Evolutionary conservation across 768 basidiomycete genomes (phyloP).

Genomic region (Tulasnella sp.): DNA sequence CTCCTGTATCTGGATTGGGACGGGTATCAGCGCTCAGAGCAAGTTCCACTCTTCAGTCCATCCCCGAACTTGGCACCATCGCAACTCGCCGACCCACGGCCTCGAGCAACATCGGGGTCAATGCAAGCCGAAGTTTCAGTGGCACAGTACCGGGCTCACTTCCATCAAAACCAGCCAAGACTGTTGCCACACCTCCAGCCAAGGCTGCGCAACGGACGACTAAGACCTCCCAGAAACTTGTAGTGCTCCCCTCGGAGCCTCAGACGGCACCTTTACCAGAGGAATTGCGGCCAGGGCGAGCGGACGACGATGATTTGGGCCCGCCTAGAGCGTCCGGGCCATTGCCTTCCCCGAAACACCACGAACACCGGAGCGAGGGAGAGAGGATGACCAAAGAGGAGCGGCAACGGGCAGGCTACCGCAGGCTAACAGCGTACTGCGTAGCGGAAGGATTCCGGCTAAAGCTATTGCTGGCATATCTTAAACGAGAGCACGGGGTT

Average conservation of each 20-base stretch:
- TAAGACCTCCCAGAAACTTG: conserved; percentile 86
- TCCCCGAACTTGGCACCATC: not conserved
- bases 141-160: not conserved
- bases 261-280: conserved; percentile 67
- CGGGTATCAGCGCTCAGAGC: conserved; percentile 1
- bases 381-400: conserved; percentile 87
- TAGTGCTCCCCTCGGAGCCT: conserved; percentile 80
- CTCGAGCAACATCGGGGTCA: not conserved
- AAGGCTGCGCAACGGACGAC: conserved; percentile 55
- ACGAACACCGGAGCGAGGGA: conserved; percentile 74
- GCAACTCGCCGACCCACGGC: not conserved
- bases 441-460: conserved; percentile 78
- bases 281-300: conserved; percentile 40
- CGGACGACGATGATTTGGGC: conserved; percentile 43
- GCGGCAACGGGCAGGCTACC: conserved; percentile 70
- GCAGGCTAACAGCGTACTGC: conserved; percentile 82
- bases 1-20: not conserved
- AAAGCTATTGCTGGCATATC: conserved; percentile 72
- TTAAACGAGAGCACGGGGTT: conserved; percentile 92
- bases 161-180: not conserved
- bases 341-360: conserved; percentile 31
- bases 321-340: not conserved
- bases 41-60: conserved; percentile 1
- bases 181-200: not conserved
- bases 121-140: not conserved